These are phyloP conservation scores for Leucocoprinus leucothites DNA, from an alignment of 768 basidiomycete genomes.

Conservation along the genomic window DNA sequence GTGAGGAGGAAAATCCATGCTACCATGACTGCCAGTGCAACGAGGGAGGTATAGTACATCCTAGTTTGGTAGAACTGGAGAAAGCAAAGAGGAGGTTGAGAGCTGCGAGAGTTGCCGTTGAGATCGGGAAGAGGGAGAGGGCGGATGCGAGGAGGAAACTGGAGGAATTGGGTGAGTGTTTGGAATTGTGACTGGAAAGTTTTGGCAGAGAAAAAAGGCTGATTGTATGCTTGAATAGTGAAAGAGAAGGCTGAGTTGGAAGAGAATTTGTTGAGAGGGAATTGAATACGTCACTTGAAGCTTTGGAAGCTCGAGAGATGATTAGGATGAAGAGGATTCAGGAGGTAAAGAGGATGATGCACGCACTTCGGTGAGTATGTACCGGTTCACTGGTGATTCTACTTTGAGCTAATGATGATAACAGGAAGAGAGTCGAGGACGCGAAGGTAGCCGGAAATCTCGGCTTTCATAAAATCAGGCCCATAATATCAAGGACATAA, in stretches of 20 bases:
- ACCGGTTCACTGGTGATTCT: background rate
- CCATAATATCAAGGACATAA: background rate
- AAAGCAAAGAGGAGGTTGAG: constrained; percentile 2
- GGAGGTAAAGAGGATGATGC: constrained; percentile 17
- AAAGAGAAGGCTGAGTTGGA: background rate
- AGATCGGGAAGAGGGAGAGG: constrained; percentile 13
- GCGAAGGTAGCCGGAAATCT: background rate
- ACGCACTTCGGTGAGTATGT: constrained; percentile 18
- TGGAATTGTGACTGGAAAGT: constrained; percentile 11
- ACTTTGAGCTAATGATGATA: background rate
- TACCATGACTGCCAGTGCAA: background rate
- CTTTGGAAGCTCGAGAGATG: constrained; percentile 23
- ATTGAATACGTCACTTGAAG: constrained; percentile 18
- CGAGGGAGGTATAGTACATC: no score
- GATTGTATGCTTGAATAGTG: background rate
- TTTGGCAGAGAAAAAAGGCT: background rate
- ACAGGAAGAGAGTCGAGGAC: background rate
- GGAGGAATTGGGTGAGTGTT: background rate
- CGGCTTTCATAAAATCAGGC: background rate
- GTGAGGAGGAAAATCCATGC: background rate
- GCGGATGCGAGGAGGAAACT: background rate
- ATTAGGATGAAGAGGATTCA: constrained; percentile 23
- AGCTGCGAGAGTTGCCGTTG: background rate
- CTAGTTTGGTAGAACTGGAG: background rate
- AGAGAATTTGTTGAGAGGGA: constrained; percentile 10